Evolutionary conservation across 1,284 basidiomycete species (phyloP).

Genomic region (Flammula alnicola): DNA sequence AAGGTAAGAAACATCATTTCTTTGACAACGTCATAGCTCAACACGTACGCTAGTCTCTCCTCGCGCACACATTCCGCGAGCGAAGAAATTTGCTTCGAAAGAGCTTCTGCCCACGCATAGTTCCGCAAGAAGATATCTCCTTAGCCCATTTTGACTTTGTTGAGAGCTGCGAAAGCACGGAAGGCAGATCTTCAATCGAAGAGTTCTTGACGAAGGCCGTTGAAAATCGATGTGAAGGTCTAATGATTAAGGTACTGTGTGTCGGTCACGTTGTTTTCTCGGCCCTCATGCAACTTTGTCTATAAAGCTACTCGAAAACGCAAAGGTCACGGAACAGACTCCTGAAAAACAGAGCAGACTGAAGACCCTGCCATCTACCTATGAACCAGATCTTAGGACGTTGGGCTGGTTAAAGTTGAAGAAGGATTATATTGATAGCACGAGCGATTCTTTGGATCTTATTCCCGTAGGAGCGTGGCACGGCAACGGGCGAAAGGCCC

Average conservation of each 20-base stretch:
- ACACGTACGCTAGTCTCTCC: constrained; percentile 56
- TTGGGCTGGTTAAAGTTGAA: constrained; percentile 87
- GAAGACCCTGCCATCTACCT: constrained; percentile 85
- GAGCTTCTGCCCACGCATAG: constrained; percentile 55
- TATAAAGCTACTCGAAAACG: constrained; percentile 61
- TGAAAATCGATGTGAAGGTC: constrained; percentile 86
- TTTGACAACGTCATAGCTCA: constrained; percentile 34
- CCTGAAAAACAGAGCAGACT: constrained; percentile 33
- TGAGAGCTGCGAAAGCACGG: constrained; percentile 73
- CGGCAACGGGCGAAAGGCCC: constrained; percentile 90
- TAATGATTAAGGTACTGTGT: constrained; percentile 86
- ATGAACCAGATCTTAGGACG: constrained; percentile 86
- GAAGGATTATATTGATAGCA: constrained; percentile 73
- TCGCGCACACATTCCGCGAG: constrained; percentile 74
- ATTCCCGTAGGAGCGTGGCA: constrained; percentile 90
- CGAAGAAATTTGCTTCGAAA: constrained; percentile 69
- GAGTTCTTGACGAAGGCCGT: constrained; percentile 83
- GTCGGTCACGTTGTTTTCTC: not conserved
- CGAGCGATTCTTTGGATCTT: constrained; percentile 67
- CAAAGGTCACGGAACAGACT: constrained; percentile 42
- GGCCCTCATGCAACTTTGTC: not conserved
- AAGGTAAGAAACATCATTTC: constrained; percentile 65
- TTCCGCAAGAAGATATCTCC: constrained; percentile 45
- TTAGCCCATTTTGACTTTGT: constrained; percentile 81
- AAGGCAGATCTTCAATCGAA: constrained; percentile 67